Evolutionary conservation across 371 early-diverging fungal species (phyloP), one percentile per base, ranked within the genome.

Genomic region (Apophysomyces sp.): DNA sequence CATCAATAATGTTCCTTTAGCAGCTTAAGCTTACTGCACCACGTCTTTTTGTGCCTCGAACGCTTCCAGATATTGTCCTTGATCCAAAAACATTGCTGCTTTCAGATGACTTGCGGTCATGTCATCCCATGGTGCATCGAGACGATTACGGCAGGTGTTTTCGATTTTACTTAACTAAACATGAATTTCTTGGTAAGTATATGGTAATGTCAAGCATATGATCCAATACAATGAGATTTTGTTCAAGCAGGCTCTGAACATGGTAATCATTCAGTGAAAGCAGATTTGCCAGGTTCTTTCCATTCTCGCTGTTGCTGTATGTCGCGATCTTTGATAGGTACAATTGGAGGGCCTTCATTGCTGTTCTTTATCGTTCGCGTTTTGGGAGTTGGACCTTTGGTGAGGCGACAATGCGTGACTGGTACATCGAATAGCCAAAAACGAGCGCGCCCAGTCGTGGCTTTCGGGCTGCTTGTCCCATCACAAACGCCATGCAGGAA

Each of bases 11-110:
- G n/a, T 30, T 36, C 41, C 29, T 27, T 34, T 28, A 28, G 0
- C 18, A 8, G 32, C 24, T 2, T 26, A n/a, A 44, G 9, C 77
- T 68, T 82, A 81, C 82, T 77, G 77, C 30, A 86, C 81, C 2
- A 81, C 65, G 21, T 74, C 78, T 32, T 76, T 76, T 59, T 89
- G 88, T 13, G 71, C 60, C 8, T 67, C 74, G 65, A 83, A 88
- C 1, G 89, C 88, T n/a, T 66, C 62, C 4, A 76, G 58, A 53
- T 68, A 79, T 52, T 83, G 73, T 5, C 69, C 68, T 18, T 62
- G 60, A 26, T 71, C 68, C 4, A 72, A 49, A 24, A 66, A 72
- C 1, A 65, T 52, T 4, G 78, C 66, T 0, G 83, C 83, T 58
- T 73, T 75, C 5, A 87, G 55, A 60, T 87, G 86, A 0, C 58